Conservation (phyloP, 352 stramenopile species). For the Globisporangium sylvaticum region DNA sequence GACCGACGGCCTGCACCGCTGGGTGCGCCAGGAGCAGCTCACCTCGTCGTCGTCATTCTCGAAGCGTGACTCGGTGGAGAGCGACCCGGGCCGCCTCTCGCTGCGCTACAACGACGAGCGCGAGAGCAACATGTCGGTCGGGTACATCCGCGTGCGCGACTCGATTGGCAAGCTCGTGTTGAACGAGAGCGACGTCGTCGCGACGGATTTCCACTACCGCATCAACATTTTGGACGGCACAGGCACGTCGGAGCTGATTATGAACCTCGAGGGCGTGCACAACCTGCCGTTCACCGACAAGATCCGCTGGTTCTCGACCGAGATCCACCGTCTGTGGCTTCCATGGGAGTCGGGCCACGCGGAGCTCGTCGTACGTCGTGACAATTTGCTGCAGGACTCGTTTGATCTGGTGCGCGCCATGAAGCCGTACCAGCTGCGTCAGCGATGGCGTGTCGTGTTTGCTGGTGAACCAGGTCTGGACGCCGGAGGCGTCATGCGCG, state of each 20-base stretch:
- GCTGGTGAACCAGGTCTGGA: slow-evolving; percentile 82
- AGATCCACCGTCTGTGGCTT: slow-evolving; percentile 78
- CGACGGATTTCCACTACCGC: slow-evolving; percentile 75
- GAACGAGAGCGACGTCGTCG: slow-evolving; percentile 79
- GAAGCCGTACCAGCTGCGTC: slow-evolving; percentile 77
- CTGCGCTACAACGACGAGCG: slow-evolving; percentile 46
- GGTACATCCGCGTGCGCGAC: slow-evolving; percentile 77
- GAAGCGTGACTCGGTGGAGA: slow-evolving; percentile 51
- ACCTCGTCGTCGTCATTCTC: slow-evolving; percentile 7
- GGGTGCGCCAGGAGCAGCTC: slow-evolving; percentile 42
- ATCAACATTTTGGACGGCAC: slow-evolving; percentile 76
- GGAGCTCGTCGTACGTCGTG: slow-evolving; percentile 70
- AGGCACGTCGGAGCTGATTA: slow-evolving; percentile 72
- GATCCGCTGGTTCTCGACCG: slow-evolving; percentile 79
- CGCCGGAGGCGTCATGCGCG: slow-evolving; percentile 85
- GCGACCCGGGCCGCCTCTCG: slow-evolving; percentile 38
- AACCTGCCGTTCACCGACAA: slow-evolving; percentile 77
- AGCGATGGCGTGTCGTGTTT: slow-evolving; percentile 85
- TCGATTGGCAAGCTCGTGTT: slow-evolving; percentile 62
- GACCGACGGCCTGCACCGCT: slow-evolving; percentile 65
- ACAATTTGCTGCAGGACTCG: slow-evolving; percentile 85
- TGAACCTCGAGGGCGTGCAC: slow-evolving; percentile 80
- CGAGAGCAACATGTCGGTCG: slow-evolving; percentile 60
- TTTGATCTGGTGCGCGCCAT: slow-evolving; percentile 76
- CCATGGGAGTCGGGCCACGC: slow-evolving; percentile 80